Evolutionary conservation across 257 asterid species (phyloP), one percentile per base, ranked within the genome.

Genomic region (Marsdenia floribunda): DNA sequence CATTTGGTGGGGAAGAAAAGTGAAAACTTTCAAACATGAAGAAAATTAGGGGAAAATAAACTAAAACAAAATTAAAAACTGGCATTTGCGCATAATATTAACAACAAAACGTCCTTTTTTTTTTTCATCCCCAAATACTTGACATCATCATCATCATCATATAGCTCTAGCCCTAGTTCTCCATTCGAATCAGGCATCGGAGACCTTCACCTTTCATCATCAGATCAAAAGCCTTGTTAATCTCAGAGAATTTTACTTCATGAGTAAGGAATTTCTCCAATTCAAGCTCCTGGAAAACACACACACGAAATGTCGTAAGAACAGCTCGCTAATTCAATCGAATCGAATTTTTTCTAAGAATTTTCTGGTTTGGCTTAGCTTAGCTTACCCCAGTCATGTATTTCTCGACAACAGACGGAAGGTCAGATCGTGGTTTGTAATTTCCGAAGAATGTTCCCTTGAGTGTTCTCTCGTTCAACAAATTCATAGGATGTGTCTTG

Each of bases 361-460:
- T 49, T 70, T 7, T 14, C 7, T 33, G 18, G 8, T 61, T 5
- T 21, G 38, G 21, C 0, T 3, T 55, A n/a, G 67, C 13, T 24
- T 3, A 49, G 42, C 80, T 15, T 40, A 85, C 96, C 87, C 88
- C 87, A 50, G 80, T 89, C 97, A 89, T 89, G 84, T 89, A 88
- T 80, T 87, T 85, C 49, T 91, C 97, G 0, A 91, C 93, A 4
- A 91, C 91, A 0, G 81, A 70, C 0, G 96, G 95, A 47, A 91
- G 83, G 76, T 88, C 90, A 9, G 89, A 49, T 9, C 91, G 86
- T 0, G 96, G 94, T 21, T 86, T 88, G 26, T 86, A 91, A 86
- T 90, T 91, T 15, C 96, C 97, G 35, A 88, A 91, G 87, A 91
- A 91, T 9, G 94, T 88, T 0, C 93, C 97, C 83, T 88, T 91